Evolutionary conservation across 2,329 filamentous ascomycete species (phyloP).

Genomic region (Coniochaeta ligniaria): DNA sequence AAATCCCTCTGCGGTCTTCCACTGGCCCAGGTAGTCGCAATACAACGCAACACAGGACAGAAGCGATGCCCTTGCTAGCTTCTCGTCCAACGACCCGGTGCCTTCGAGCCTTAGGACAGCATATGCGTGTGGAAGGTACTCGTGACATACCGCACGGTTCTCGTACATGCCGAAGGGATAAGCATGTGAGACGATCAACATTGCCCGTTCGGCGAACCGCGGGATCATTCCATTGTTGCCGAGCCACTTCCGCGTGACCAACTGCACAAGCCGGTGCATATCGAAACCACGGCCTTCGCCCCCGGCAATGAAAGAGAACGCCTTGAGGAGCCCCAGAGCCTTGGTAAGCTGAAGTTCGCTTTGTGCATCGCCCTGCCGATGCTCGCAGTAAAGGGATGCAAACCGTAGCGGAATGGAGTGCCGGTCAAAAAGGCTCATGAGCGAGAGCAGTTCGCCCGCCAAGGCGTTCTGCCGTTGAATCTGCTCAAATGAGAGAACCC

Average conservation of each 20-base stretch:
- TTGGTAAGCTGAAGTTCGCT: slow-evolving; percentile 3
- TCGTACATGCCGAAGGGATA: slow-evolving; percentile 15
- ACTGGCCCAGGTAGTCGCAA: slow-evolving; percentile 3
- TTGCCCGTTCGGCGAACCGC: slow-evolving; percentile 12
- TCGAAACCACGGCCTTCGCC: slow-evolving; percentile 10
- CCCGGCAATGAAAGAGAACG: slow-evolving; percentile 20
- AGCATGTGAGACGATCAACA: slow-evolving; percentile 9
- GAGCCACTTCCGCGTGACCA: slow-evolving; percentile 23
- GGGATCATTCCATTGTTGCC: slow-evolving; percentile 1
- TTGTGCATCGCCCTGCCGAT: not conserved
- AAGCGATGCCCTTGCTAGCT: not conserved
- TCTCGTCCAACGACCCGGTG: slow-evolving; percentile 7
- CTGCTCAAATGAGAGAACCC: slow-evolving; percentile 26
- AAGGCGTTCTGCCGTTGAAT: slow-evolving; percentile 17
- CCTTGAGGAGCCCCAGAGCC: slow-evolving; percentile 18
- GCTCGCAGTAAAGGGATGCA: slow-evolving; percentile 9
- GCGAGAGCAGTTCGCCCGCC: slow-evolving; percentile 21
- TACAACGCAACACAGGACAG: not conserved
- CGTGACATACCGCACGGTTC: slow-evolving; percentile 7
- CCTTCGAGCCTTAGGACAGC: slow-evolving; percentile 10
- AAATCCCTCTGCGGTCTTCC: slow-evolving; percentile 9
- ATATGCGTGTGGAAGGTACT: slow-evolving; percentile 17
- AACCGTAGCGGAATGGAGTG: slow-evolving; percentile 20
- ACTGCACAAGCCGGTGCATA: slow-evolving; percentile 27
- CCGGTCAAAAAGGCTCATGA: slow-evolving; percentile 23